phyloP scores from a whole-genome alignment of 495 filamentous ascomycete genomes.

The Chaetomium cochliodes region DNA sequence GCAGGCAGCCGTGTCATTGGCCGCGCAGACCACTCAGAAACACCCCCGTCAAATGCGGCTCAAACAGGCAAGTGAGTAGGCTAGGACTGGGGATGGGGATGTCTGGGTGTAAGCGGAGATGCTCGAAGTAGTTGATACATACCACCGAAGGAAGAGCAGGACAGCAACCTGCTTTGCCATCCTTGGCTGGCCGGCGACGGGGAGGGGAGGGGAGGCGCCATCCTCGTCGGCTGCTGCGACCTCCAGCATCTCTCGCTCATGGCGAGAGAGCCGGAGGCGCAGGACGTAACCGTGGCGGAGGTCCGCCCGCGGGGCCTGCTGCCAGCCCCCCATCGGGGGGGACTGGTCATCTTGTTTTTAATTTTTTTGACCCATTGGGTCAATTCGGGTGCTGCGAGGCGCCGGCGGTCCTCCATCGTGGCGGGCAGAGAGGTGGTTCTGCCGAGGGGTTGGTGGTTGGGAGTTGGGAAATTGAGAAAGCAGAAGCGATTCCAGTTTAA shows the following conservation, averaged over 20 bases:
- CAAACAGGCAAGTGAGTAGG: not conserved
- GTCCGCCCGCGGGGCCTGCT: not conserved
- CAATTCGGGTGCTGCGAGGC: not conserved
- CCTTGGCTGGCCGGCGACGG: not conserved
- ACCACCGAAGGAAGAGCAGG: conserved; percentile 3
- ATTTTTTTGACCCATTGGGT: conserved; percentile 1
- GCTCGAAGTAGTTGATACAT: not conserved
- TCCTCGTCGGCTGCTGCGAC: not conserved
- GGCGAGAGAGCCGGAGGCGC: not conserved
- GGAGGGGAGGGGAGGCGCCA: not conserved
- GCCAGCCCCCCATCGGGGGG: not conserved
- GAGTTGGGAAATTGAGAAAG: not conserved
- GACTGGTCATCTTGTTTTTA: not conserved
- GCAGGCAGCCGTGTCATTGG: not conserved
- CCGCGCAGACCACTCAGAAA: not conserved
- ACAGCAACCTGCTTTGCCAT: not conserved
- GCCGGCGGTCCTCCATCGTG: not conserved
- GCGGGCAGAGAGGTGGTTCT: not conserved
- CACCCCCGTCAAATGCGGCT: too few species aligned
- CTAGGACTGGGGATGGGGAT: too few species aligned
- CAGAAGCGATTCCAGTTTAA: not conserved
- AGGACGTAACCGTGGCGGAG: not conserved
- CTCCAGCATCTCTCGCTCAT: conserved; percentile 3
- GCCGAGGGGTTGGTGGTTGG: not conserved
- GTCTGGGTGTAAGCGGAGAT: too few species aligned